Percentiles rank a stretch among this genome's conserved stretches.
These are phyloP conservation scores for Glycine tomentella DNA, from an alignment of 306 rosid species.

Conservation along the genomic window DNA sequence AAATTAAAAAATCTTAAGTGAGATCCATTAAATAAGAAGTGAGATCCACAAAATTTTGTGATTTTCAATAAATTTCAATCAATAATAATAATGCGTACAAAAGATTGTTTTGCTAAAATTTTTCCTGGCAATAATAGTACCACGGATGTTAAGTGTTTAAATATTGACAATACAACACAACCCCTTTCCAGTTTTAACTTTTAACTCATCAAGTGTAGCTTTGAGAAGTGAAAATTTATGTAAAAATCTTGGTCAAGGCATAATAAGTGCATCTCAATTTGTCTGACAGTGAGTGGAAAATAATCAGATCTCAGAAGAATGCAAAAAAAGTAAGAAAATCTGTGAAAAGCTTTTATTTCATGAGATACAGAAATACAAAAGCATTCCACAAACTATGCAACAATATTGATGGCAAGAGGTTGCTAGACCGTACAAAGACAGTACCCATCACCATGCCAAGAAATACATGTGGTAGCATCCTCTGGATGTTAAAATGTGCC, in stretches of 20 bases:
- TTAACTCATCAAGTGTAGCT: slow-evolving; percentile 4
- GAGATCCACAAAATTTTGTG: not conserved
- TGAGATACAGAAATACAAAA: slow-evolving; percentile 70
- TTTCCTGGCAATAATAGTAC: not conserved
- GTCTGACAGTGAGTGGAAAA: slow-evolving; percentile 10
- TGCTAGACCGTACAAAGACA: slow-evolving; percentile 62
- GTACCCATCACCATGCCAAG: slow-evolving; percentile 68
- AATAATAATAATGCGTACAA: not conserved
- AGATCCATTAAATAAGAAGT: not conserved
- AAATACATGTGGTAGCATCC: slow-evolving; percentile 65
- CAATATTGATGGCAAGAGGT: slow-evolving; percentile 67
- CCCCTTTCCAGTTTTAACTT: not conserved
- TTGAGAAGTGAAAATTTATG: slow-evolving; percentile 18
- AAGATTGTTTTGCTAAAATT: not conserved
- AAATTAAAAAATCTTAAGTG: not conserved
- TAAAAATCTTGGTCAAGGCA: slow-evolving; percentile 9
- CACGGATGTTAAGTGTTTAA: not conserved
- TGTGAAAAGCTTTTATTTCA: slow-evolving; percentile 42
- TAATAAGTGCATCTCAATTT: slow-evolving; percentile 22
- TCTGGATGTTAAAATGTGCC: slow-evolving; percentile 70
- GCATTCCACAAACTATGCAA: slow-evolving; percentile 78
- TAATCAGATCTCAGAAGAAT: not conserved
- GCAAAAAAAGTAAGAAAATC: not conserved
- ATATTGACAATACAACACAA: not conserved
- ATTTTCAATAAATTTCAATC: not conserved